These are phyloP conservation scores for Fusarium foetens DNA, from an alignment of 2,329 filamentous ascomycete genomes.

Conservation along the genomic window DNA sequence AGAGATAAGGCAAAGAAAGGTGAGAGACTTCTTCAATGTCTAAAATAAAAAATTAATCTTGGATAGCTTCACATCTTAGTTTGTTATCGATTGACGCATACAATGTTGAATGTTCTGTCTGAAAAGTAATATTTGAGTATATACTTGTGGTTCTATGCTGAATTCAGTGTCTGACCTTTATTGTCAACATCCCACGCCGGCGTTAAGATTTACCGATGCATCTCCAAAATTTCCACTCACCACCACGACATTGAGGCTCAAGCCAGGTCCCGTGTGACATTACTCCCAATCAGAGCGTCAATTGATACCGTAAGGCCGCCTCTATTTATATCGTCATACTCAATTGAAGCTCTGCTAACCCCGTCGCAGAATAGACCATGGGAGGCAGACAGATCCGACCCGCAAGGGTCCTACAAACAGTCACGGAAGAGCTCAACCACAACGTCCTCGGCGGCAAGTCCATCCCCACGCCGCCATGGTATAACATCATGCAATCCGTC, in stretches of 20 bases:
- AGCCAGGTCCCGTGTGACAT: slow-evolving; percentile 24
- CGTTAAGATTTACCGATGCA: slow-evolving; percentile 46
- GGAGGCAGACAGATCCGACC: slow-evolving; percentile 58
- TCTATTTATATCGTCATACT: not conserved
- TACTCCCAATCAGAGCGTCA: slow-evolving; percentile 31
- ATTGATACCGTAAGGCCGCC: slow-evolving; percentile 33
- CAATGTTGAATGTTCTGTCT: rapidly evolving
- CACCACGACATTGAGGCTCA: slow-evolving; percentile 27
- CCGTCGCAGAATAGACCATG: slow-evolving; percentile 46
- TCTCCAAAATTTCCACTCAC: slow-evolving; percentile 47
- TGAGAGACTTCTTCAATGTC: rapidly evolving
- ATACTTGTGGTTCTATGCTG: not conserved
- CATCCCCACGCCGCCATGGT: slow-evolving; percentile 59
- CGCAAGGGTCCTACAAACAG: slow-evolving; percentile 59
- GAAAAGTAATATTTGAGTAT: not conserved
- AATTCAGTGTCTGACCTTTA: not conserved
- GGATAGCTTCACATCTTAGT: rapidly evolving
- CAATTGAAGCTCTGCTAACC: slow-evolving; percentile 1
- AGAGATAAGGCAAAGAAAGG: not conserved
- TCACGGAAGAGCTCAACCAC: slow-evolving; percentile 57
- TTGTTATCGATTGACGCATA: rapidly evolving
- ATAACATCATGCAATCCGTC: slow-evolving; percentile 60
- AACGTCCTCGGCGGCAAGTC: slow-evolving; percentile 50
- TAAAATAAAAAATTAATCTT: rapidly evolving
- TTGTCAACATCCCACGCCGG: slow-evolving; percentile 35